phyloP scores from a whole-genome alignment of 331 rosid species.

The Prunus yedoensis region DNA sequence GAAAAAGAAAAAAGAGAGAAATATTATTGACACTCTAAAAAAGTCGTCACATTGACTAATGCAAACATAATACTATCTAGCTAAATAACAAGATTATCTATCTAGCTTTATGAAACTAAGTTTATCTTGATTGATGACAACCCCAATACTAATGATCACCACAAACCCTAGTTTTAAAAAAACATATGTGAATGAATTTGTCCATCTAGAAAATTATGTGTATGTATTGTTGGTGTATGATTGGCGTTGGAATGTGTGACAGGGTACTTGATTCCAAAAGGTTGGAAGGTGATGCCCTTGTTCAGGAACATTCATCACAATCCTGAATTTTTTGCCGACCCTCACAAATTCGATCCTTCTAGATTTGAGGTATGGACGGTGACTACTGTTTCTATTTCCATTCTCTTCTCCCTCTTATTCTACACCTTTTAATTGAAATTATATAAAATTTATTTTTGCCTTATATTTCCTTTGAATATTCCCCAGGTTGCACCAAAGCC shows the following conservation, averaged over 20 bases:
- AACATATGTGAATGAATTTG: no score
- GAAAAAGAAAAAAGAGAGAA: no score
- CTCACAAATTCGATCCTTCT: conserved; percentile 74
- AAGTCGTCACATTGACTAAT: no score
- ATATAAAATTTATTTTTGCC: background rate
- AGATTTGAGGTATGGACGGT: conserved; percentile 80
- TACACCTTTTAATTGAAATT: background rate
- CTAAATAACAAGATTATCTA: no score
- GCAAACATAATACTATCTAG: no score
- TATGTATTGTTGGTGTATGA: background rate
- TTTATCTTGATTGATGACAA: no score
- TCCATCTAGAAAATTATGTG: no score
- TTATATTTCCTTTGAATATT: background rate
- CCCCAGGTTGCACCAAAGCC: conserved; percentile 78
- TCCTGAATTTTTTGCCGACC: conserved; percentile 67
- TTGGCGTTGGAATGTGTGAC: conserved; percentile 22
- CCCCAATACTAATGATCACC: no score
- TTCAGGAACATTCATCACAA: conserved; percentile 93
- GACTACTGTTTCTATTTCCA: background rate
- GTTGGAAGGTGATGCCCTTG: conserved; percentile 97
- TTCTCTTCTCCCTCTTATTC: background rate
- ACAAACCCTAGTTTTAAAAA: no score
- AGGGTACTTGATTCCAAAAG: conserved; percentile 94
- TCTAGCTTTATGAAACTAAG: no score
- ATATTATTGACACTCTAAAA: no score